A percentile compares a stretch with the other conserved stretches of the same genome.
phyloP scores from a whole-genome alignment of 306 rosid species.

The Trifolium fragiferum region DNA sequence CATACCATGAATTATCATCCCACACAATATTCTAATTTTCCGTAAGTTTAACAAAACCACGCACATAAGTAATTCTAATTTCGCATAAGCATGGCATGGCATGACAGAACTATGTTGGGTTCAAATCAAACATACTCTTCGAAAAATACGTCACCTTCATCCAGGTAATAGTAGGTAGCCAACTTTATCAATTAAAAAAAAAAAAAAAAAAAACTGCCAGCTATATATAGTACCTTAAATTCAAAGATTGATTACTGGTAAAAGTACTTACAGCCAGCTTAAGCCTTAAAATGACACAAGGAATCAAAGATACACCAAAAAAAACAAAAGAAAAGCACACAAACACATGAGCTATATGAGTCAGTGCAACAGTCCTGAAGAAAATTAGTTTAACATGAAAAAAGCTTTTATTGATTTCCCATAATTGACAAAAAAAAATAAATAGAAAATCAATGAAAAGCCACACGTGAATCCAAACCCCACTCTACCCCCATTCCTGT shows the following conservation, averaged over 20 bases:
- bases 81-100: too few relatives aligned
- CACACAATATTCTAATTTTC: too few relatives aligned
- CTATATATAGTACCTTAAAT: neutral
- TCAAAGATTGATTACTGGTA: neutral
- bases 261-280: neutral
- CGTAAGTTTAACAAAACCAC: too few relatives aligned
- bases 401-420: constrained; percentile 50
- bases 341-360: constrained; percentile 26
- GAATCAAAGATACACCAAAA: neutral
- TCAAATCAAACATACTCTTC: too few relatives aligned
- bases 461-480: constrained; percentile 64
- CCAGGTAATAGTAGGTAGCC: neutral
- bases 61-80: too few relatives aligned
- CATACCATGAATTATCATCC: too few relatives aligned
- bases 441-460: constrained; percentile 58
- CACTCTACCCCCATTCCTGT: constrained; percentile 51
- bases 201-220: neutral
- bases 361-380: constrained; percentile 15
- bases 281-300: constrained; percentile 6
- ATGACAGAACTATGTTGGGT: too few relatives aligned
- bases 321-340: neutral
- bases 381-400: neutral
- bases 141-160: neutral
- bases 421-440: constrained; percentile 42
- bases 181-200: neutral